Conservation (phyloP, 208 protist species). For the Leishmania martiniquensis region DNA sequence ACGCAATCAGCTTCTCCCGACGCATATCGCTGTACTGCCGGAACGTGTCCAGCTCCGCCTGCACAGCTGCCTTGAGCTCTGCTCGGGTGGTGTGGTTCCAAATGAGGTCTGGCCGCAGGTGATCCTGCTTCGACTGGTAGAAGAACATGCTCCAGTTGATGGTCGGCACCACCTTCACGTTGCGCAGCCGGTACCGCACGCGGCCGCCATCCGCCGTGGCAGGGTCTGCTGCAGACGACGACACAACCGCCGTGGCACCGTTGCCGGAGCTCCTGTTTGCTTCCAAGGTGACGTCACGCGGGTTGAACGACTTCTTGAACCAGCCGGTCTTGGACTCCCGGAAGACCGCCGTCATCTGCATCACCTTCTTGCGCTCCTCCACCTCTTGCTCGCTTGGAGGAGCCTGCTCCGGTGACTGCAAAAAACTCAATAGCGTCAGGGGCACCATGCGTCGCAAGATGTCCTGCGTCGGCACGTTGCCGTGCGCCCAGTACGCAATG, state of each 20-base stretch:
- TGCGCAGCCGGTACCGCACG: conserved; percentile 39
- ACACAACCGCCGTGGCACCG: not conserved
- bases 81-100: conserved; percentile 94
- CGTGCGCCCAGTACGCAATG: conserved; percentile 87
- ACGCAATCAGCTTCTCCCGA: conserved; percentile 56
- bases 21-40: conserved; percentile 47
- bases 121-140: conserved; percentile 83
- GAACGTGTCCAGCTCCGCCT: conserved; percentile 82
- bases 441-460: conserved; percentile 92
- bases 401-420: conserved; percentile 78
- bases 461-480: conserved; percentile 77
- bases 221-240: not conserved
- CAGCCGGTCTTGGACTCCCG: conserved; percentile 74
- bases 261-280: conserved; percentile 7
- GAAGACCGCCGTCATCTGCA: conserved; percentile 57
- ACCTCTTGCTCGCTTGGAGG: conserved; percentile 61
- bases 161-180: conserved; percentile 59
- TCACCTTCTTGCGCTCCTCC: conserved; percentile 50
- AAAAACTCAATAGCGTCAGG: conserved; percentile 75
- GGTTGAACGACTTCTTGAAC: conserved; percentile 85
- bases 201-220: conserved; percentile 16
- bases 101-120: conserved; percentile 91
- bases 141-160: conserved; percentile 95
- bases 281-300: conserved; percentile 34
- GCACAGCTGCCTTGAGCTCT: conserved; percentile 88